phyloP scores from a whole-genome alignment of 1,139 yeast genomes.

The Suhomyces kunorum region DNA sequence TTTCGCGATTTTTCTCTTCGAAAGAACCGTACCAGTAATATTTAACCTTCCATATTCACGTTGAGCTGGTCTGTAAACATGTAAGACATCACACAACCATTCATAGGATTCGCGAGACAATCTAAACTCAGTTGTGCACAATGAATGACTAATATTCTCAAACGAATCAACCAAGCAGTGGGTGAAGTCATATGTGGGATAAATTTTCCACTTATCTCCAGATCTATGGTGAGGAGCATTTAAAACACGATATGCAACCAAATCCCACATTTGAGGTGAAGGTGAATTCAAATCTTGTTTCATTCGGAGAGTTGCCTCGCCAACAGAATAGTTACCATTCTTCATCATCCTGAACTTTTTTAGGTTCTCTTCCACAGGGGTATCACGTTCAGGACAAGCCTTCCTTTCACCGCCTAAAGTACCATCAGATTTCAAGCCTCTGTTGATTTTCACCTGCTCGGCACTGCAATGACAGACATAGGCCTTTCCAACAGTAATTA shows the following conservation, averaged over 20 bases:
- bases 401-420: conserved; percentile 89
- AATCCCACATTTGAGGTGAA: conserved; percentile 99
- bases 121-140: conserved; percentile 94
- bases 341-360: conserved; percentile 85
- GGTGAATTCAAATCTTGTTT: conserved; percentile 91
- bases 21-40: conserved; percentile 89
- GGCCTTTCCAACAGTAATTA: conserved; percentile 70
- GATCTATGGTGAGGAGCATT: conserved; percentile 94
- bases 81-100: conserved; percentile 96
- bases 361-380: conserved; percentile 72
- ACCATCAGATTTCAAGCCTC: conserved; percentile 92
- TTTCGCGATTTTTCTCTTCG: conserved; percentile 94
- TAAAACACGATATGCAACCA: conserved; percentile 95
- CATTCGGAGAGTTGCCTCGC: conserved; percentile 95
- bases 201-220: conserved; percentile 94
- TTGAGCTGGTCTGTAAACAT: conserved; percentile 97
- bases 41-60: conserved; percentile 97
- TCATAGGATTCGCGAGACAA: conserved; percentile 93
- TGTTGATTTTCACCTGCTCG: conserved; percentile 83
- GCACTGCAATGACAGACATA: conserved; percentile 94
- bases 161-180: conserved; percentile 98
- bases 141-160: conserved; percentile 92
- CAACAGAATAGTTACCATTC: conserved; percentile 83
- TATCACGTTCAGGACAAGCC: conserved; percentile 75
- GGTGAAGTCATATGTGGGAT: conserved; percentile 98